These are phyloP conservation scores for Cyberlindnera veronae DNA, from an alignment of 805 yeast genomes.

Conservation along the genomic window DNA sequence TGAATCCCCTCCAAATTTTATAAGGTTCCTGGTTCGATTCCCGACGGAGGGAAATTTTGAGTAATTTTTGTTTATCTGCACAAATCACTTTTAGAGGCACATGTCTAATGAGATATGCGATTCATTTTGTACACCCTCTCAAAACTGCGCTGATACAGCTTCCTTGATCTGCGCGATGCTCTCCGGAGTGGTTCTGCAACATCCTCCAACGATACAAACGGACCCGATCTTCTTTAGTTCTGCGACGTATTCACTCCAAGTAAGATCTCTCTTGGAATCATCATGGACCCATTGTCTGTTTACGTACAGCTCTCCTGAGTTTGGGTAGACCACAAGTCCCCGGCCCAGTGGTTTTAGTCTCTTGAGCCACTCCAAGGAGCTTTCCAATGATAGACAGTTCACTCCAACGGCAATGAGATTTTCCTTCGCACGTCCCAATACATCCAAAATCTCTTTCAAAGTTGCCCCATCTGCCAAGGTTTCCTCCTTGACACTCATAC, in stretches of 20 bases:
- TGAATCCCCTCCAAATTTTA: too few species aligned
- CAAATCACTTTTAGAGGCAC: background rate
- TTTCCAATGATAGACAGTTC: conserved; percentile 56
- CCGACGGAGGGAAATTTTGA: background rate
- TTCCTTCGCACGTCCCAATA: conserved; percentile 13
- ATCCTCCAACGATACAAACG: conserved; percentile 64
- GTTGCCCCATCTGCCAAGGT: conserved; percentile 51
- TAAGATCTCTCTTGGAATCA: conserved; percentile 19
- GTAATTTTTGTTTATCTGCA: background rate
- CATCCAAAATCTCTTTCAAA: conserved; percentile 30
- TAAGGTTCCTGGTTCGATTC: background rate
- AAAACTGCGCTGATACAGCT: conserved; percentile 1
- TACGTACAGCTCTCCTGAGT: conserved; percentile 68
- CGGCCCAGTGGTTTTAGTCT: conserved; percentile 24
- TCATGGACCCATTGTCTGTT: conserved; percentile 34
- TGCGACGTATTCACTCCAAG: conserved; percentile 38
- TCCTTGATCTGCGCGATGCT: conserved; percentile 7
- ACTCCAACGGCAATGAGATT: conserved; percentile 48
- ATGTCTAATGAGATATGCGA: background rate
- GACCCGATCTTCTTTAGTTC: conserved; percentile 38
- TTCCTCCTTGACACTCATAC: conserved; percentile 39
- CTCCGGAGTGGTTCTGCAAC: conserved; percentile 66
- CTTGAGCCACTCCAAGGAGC: conserved; percentile 39
- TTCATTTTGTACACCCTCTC: too few species aligned
- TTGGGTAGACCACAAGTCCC: conserved; percentile 64